Percentiles rank a stretch among this genome's conserved stretches.
These are phyloP conservation scores for Fusarium ambrosium DNA, from an alignment of 2,329 filamentous ascomycete species.

Conservation along the genomic window DNA sequence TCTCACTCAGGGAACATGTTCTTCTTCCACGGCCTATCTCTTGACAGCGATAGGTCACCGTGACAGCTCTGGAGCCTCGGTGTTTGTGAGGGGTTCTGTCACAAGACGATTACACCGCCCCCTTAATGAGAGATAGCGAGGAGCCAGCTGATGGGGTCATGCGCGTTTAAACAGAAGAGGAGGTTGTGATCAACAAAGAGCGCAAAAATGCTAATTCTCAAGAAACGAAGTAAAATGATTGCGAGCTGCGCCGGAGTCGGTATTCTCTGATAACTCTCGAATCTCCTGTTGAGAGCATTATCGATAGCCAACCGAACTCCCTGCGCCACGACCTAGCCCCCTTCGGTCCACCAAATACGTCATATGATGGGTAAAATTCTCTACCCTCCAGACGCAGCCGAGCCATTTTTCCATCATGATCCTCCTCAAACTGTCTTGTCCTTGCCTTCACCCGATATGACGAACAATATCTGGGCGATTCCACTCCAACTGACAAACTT, in stretches of 20 bases:
- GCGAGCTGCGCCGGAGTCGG: neutral
- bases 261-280: neutral
- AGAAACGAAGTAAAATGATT: neutral
- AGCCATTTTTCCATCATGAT: neutral
- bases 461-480: slow-evolving; percentile 49
- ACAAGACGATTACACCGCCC: neutral
- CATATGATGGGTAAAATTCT: neutral
- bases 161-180: neutral
- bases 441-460: slow-evolving; percentile 15
- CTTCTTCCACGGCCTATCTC: neutral
- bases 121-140: neutral
- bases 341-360: neutral
- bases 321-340: neutral
- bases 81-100: neutral
- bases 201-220: neutral
- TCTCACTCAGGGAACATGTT: neutral
- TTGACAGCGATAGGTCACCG: neutral
- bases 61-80: neutral
- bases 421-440: neutral
- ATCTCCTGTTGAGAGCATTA: neutral
- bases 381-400: neutral
- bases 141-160: neutral
- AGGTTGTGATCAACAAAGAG: neutral
- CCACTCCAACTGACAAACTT: slow-evolving; percentile 78
- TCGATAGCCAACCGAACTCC: neutral